A percentile compares a stretch with the other conserved stretches of the same genome.
Evolutionary conservation across 2,329 filamentous ascomycete species (phyloP).

Genomic region (Thelonectria olida): DNA sequence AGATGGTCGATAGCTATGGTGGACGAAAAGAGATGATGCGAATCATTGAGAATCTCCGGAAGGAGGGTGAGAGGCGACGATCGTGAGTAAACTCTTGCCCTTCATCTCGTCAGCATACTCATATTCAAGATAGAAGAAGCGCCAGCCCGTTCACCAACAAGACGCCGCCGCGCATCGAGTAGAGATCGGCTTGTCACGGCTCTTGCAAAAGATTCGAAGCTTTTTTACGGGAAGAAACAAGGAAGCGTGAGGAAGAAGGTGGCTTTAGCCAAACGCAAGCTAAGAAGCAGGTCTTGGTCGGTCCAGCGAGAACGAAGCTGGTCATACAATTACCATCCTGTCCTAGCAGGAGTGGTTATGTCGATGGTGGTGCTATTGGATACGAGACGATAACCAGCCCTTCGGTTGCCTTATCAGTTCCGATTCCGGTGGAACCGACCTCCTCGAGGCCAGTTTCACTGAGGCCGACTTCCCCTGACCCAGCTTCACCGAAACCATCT

Average conservation of each 20-base stretch:
- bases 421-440: not conserved
- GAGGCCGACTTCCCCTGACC: too few species aligned
- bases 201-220: constrained; percentile 42
- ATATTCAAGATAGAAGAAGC: constrained; percentile 45
- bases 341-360: not conserved
- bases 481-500: not conserved
- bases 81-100: constrained; percentile 66
- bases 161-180: constrained; percentile 56
- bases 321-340: too few species aligned
- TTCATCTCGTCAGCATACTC: constrained; percentile 8
- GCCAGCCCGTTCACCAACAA: constrained; percentile 50
- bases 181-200: constrained; percentile 47
- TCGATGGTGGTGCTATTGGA: not conserved
- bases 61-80: constrained; percentile 85
- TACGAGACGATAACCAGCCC: not conserved
- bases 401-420: not conserved
- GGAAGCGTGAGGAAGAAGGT: not conserved
- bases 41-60: constrained; percentile 86
- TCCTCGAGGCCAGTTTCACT: not conserved
- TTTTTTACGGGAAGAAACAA: constrained; percentile 28
- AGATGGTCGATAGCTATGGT: constrained; percentile 80
- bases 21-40: constrained; percentile 91
- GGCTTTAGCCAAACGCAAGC: not conserved
- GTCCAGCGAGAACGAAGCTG: not conserved
- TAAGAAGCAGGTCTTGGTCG: not conserved